Percentiles rank a stretch among this genome's conserved stretches.
These are phyloP conservation scores for Candida sp. DNA, from an alignment of 1,139 yeast genomes.

Conservation along the genomic window DNA sequence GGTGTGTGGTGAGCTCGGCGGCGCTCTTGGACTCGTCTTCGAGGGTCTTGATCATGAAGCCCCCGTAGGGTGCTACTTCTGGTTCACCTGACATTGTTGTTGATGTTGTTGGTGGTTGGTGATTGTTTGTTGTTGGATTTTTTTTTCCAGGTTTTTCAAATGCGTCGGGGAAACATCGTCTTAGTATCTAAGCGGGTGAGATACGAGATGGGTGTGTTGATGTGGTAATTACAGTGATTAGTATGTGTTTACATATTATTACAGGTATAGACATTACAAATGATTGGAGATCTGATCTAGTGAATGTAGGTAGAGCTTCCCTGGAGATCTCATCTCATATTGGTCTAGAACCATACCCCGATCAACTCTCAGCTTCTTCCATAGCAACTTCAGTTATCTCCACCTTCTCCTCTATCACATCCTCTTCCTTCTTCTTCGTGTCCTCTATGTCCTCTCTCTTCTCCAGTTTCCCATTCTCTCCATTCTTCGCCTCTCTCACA, in stretches of 20 bases:
- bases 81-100: conserved; percentile 32
- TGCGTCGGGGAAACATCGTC: not conserved
- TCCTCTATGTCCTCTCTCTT: conserved; percentile 19
- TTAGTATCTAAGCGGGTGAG: too few relatives aligned
- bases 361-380: conserved; percentile 1
- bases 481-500: conserved; percentile 44
- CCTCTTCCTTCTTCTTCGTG: conserved; percentile 8
- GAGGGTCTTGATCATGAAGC: conserved; percentile 42
- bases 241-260: too few relatives aligned
- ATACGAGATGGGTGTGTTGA: too few relatives aligned
- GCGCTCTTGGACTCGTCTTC: conserved; percentile 43
- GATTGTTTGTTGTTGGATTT: not conserved
- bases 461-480: not conserved
- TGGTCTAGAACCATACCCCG: not conserved
- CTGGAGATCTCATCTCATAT: too few relatives aligned
- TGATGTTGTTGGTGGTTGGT: not conserved
- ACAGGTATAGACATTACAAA: not conserved
- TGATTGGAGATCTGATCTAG: too few relatives aligned
- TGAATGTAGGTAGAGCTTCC: too few relatives aligned
- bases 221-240: too few relatives aligned
- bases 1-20: conserved; percentile 33
- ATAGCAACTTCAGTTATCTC: conserved; percentile 3
- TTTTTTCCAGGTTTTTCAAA: not conserved
- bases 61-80: conserved; percentile 48
- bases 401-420: not conserved